phyloP scores from a whole-genome alignment of 495 filamentous ascomycete genomes.

The Aspergillus affinis region DNA sequence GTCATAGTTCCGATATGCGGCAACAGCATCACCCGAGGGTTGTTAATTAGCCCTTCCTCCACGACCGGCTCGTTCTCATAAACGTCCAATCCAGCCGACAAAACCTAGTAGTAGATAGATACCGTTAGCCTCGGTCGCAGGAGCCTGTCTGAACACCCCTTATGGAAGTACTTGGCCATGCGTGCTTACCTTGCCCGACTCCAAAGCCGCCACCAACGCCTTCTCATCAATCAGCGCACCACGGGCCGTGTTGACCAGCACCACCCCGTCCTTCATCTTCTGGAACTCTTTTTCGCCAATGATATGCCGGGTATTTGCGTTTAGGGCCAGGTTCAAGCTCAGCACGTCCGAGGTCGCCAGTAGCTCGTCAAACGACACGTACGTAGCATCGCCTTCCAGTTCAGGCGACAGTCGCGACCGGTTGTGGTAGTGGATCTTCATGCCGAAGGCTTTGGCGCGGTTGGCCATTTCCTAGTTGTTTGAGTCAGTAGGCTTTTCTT shows the following conservation, averaged over 20 bases:
- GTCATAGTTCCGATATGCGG: conserved; percentile 80
- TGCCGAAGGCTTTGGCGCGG: conserved; percentile 66
- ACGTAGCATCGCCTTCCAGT: conserved; percentile 57
- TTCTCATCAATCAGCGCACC: conserved; percentile 78
- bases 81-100: conserved; percentile 70
- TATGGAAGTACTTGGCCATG: no score
- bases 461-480: conserved; percentile 61
- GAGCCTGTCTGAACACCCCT: no score
- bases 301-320: conserved; percentile 65
- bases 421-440: conserved; percentile 73
- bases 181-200: conserved; percentile 68
- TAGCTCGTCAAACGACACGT: conserved; percentile 68
- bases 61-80: conserved; percentile 76
- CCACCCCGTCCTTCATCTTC: conserved; percentile 75
- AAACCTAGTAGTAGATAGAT: conserved; percentile 30
- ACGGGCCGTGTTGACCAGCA: conserved; percentile 80
- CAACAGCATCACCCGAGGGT: conserved; percentile 68
- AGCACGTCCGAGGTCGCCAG: conserved; percentile 69
- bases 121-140: conserved; percentile 2
- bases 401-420: conserved; percentile 55
- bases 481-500: conserved; percentile 10
- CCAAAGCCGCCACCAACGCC: conserved; percentile 68
- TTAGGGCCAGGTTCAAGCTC: conserved; percentile 73
- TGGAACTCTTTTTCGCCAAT: conserved; percentile 63
- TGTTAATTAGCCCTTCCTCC: conserved; percentile 67